Percentiles rank a stretch among this genome's conserved stretches.
Conservation (phyloP, 768 basidiomycete species). For the Termitomyces eurrhizus region DNA sequence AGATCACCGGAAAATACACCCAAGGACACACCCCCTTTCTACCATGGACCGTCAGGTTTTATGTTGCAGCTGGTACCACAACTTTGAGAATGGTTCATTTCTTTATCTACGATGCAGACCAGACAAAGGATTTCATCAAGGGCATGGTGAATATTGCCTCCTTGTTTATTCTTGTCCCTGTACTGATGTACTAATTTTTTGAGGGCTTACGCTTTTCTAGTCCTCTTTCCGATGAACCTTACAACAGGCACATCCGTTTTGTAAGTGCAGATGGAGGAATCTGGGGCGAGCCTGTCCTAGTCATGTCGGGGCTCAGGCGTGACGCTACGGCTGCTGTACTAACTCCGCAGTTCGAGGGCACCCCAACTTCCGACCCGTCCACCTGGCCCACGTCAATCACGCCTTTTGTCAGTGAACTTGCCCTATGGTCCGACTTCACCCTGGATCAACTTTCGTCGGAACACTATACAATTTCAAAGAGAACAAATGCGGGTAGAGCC, state of each 20-base stretch:
- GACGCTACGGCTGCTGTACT: slow-evolving; percentile 35
- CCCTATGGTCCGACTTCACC: slow-evolving; percentile 33
- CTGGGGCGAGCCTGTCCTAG: slow-evolving; percentile 35
- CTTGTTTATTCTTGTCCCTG: background rate
- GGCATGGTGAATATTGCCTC: slow-evolving; percentile 22
- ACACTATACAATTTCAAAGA: slow-evolving; percentile 27
- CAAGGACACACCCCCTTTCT: slow-evolving; percentile 30
- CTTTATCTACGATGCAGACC: slow-evolving; percentile 36
- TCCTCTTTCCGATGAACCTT: slow-evolving; percentile 30
- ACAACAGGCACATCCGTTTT: slow-evolving; percentile 34
- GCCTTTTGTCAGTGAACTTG: slow-evolving; percentile 25
- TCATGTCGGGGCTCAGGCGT: slow-evolving; percentile 32
- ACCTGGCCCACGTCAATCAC: slow-evolving; percentile 34
- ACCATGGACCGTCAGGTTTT: slow-evolving; percentile 33
- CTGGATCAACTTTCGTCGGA: slow-evolving; percentile 31
- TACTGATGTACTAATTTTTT: background rate
- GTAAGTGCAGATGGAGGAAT: slow-evolving; percentile 27
- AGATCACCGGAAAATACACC: slow-evolving; percentile 34
- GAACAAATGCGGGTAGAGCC: slow-evolving; percentile 25
- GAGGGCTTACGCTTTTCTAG: slow-evolving; percentile 31
- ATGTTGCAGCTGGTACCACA: slow-evolving; percentile 30
- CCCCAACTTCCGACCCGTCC: slow-evolving; percentile 27
- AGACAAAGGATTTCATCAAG: slow-evolving; percentile 35
- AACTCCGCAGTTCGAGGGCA: slow-evolving; percentile 32
- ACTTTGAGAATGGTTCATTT: slow-evolving; percentile 31